A percentile compares a stretch with the other conserved stretches of the same genome.
These are phyloP conservation scores for Pythium sp. DNA, from an alignment of 352 stramenopile species.

Conservation along the genomic window DNA sequence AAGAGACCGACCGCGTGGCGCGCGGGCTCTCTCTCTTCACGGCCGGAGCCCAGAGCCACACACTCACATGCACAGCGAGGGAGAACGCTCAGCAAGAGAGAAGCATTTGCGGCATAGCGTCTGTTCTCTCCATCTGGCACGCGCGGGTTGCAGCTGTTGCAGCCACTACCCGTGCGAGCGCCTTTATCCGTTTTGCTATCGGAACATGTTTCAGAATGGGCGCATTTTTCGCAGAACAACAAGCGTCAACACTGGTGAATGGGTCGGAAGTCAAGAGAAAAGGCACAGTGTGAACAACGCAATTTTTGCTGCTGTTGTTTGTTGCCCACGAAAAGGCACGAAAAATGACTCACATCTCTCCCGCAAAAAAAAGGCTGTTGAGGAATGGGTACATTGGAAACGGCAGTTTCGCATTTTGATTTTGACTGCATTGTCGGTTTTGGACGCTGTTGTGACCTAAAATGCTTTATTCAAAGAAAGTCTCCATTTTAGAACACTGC, in stretches of 20 bases:
- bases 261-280: not conserved
- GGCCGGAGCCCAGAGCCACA: not conserved
- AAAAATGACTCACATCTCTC: conserved; percentile 4
- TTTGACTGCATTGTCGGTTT: too few relatives aligned
- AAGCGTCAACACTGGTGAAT: not conserved
- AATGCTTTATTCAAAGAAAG: too few relatives aligned
- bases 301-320: too few relatives aligned
- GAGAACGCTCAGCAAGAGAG: not conserved
- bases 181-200: not conserved
- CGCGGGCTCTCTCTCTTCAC: not conserved
- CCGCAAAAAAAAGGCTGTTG: conserved; percentile 7
- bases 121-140: not conserved
- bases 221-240: conserved; percentile 6
- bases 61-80: not conserved
- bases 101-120: not conserved
- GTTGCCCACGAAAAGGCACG: conserved; percentile 1
- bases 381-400: not conserved
- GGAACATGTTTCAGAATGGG: not conserved
- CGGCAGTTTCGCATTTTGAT: too few relatives aligned
- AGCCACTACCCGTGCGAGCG: not conserved
- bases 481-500: too few relatives aligned
- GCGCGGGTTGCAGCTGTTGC: conserved; percentile 2
- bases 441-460: too few relatives aligned
- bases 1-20: not conserved
- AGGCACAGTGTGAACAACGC: not conserved